phyloP scores from a whole-genome alignment of 768 basidiomycete species.

The Boletus bicolor region DNA sequence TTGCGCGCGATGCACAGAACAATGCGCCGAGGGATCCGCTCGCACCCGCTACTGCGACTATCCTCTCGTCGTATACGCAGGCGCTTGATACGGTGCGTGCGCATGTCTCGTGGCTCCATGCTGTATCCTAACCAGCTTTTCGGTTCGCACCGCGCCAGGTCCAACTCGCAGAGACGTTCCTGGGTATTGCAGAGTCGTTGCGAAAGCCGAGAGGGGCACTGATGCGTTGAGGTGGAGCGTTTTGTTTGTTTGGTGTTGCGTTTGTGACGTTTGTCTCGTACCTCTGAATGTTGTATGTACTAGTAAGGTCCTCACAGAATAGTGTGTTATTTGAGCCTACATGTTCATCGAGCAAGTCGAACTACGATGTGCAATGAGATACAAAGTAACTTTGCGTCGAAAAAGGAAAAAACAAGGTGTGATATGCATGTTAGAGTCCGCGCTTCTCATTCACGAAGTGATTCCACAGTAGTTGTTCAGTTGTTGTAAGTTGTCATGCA shows the following conservation, averaged over 20 bases:
- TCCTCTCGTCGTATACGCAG: conserved; percentile 46
- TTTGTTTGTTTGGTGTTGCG: not conserved
- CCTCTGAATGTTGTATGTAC: not conserved
- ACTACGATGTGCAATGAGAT: no score
- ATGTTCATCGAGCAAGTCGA: no score
- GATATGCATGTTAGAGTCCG: not conserved
- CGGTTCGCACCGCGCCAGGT: conserved; percentile 35
- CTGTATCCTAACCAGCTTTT: not conserved
- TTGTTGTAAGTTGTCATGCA: no score
- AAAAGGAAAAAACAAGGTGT: no score
- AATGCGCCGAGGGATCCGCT: conserved; percentile 40
- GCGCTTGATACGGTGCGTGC: conserved; percentile 48
- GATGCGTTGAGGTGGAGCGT: conserved; percentile 25
- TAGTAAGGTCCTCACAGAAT: not conserved
- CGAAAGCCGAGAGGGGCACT: conserved; percentile 53
- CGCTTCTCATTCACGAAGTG: not conserved
- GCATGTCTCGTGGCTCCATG: not conserved
- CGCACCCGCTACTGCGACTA: conserved; percentile 28
- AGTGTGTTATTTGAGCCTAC: no score
- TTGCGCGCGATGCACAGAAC: conserved; percentile 49
- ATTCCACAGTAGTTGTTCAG: no score
- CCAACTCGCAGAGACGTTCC: conserved; percentile 54
- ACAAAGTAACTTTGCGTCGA: no score
- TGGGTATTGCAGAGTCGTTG: conserved; percentile 56
- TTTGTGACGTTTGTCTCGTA: not conserved